A percentile compares a stretch with the other conserved stretches of the same genome.
These are phyloP conservation scores for Penicillium odoratum DNA, from an alignment of 495 filamentous ascomycete species.

Conservation along the genomic window DNA sequence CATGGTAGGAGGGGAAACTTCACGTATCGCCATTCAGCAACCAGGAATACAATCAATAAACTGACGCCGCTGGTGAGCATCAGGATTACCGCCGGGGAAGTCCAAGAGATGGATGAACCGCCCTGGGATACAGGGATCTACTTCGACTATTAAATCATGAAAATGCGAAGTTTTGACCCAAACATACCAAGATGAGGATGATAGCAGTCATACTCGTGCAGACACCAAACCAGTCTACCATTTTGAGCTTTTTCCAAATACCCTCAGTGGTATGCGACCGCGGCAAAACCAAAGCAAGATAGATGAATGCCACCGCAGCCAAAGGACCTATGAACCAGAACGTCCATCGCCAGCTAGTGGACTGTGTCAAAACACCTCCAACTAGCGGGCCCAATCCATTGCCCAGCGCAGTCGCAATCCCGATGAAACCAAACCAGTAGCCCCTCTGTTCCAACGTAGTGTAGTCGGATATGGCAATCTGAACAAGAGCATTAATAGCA, in stretches of 20 bases:
- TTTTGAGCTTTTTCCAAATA: constrained; percentile 35
- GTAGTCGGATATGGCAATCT: constrained; percentile 43
- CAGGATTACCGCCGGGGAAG: constrained; percentile 32
- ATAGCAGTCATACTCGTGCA: constrained; percentile 26
- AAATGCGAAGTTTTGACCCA: too few species aligned
- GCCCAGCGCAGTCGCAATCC: constrained; percentile 39
- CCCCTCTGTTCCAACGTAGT: constrained; percentile 45
- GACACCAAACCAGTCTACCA: constrained; percentile 35
- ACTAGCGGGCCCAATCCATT: constrained; percentile 49
- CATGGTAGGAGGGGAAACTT: not conserved
- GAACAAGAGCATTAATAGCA: constrained; percentile 22
- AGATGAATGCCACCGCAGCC: constrained; percentile 26
- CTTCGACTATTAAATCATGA: not conserved
- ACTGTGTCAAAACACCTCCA: constrained; percentile 39
- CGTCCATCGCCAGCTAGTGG: constrained; percentile 45
- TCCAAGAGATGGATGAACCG: constrained; percentile 41
- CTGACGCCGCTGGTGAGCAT: constrained; percentile 34
- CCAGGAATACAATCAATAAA: not conserved
- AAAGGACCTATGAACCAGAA: constrained; percentile 40
- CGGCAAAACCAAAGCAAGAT: constrained; percentile 33
- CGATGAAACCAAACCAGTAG: constrained; percentile 48
- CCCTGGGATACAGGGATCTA: constrained; percentile 37
- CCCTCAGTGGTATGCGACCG: constrained; percentile 32
- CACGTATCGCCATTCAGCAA: not conserved
- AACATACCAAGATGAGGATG: constrained; percentile 36